Percentiles rank a stretch among this genome's conserved stretches.
phyloP scores from a whole-genome alignment of 2,329 filamentous ascomycete species.

The Davidsoniella eucalypti region DNA sequence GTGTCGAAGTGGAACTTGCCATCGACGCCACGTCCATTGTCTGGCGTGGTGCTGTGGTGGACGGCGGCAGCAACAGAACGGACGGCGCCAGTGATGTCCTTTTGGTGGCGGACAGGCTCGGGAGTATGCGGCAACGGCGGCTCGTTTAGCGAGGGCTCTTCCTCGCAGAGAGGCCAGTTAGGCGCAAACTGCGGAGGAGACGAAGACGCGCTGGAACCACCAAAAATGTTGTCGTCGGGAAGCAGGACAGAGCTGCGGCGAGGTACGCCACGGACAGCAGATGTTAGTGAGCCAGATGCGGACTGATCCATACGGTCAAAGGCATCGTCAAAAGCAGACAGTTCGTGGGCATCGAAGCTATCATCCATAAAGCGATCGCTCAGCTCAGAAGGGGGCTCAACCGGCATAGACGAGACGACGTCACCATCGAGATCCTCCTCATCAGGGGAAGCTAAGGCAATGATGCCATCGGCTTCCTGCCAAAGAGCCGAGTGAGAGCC shows the following conservation, averaged over 20 bases:
- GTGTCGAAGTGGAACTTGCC: conserved; percentile 51
- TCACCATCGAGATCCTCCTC: conserved; percentile 35
- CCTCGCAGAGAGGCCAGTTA: conserved; percentile 10
- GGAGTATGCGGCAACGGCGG: conserved; percentile 18
- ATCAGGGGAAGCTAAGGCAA: conserved; percentile 61
- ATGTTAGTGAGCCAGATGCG: neutral
- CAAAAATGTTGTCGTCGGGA: conserved; percentile 51
- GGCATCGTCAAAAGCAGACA: neutral
- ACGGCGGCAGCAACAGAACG: conserved; percentile 48
- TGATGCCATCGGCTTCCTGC: conserved; percentile 75
- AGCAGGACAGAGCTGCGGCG: conserved; percentile 46
- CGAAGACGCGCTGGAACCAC: conserved; percentile 18
- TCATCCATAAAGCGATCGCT: conserved; percentile 26
- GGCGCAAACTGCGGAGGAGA: conserved; percentile 4
- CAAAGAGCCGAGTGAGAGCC: conserved; percentile 47
- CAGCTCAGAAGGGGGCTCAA: conserved; percentile 24
- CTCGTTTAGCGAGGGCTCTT: conserved; percentile 17
- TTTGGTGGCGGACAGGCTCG: conserved; percentile 16
- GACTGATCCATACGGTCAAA: neutral
- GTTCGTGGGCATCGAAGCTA: conserved; percentile 7
- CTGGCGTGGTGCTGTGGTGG: conserved; percentile 34
- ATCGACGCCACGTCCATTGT: conserved; percentile 19
- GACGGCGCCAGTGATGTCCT: conserved; percentile 33
- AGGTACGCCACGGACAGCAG: neutral
- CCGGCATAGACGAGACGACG: conserved; percentile 22